phyloP scores from a whole-genome alignment of 257 asterid genomes.

The Lycium barbarum region DNA sequence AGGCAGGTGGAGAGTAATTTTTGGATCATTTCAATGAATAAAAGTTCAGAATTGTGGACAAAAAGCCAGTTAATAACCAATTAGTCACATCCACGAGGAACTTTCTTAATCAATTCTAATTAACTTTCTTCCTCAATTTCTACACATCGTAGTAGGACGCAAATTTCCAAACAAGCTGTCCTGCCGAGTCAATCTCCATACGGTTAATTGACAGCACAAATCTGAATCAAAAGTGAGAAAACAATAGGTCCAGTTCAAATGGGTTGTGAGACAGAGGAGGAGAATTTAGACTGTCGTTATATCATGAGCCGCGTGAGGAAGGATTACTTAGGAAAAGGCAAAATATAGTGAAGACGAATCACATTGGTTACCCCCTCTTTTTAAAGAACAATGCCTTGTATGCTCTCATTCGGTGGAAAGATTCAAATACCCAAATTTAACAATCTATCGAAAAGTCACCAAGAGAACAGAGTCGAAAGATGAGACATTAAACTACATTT shows the following conservation, averaged over 20 bases:
- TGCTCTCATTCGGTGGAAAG: neutral
- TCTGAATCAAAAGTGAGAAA: slow-evolving; percentile 16
- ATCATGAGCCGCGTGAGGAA: neutral
- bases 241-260: neutral
- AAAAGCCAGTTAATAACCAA: neutral
- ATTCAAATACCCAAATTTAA: neutral
- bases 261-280: neutral
- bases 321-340: neutral
- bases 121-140: neutral
- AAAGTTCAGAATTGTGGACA: slow-evolving; percentile 5
- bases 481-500: neutral
- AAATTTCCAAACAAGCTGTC: neutral
- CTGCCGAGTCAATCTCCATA: slow-evolving; percentile 15
- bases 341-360: slow-evolving; percentile 12
- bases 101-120: neutral
- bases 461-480: neutral
- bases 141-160: neutral
- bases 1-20: neutral
- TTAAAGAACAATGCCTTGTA: neutral
- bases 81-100: neutral
- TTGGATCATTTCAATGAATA: neutral
- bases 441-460: neutral
- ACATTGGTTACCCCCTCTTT: neutral
- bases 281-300: neutral
- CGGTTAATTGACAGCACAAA: neutral